Evolutionary conservation across 306 rosid species (phyloP).

Genomic region (Quercus glauca): DNA sequence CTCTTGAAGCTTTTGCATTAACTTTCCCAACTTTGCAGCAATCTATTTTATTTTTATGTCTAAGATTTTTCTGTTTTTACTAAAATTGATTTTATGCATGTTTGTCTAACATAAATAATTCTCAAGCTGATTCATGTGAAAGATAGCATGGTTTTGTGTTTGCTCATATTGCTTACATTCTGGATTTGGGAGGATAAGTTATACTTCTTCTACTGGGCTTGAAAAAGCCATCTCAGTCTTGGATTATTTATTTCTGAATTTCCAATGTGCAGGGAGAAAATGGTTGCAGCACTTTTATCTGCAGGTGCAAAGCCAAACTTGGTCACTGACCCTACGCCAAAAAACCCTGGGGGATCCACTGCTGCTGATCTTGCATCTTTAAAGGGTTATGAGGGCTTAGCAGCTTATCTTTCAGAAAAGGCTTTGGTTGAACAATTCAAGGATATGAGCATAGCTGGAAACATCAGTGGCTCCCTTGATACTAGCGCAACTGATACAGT

Average conservation of each 20-base stretch:
- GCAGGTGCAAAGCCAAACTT: conserved; percentile 89
- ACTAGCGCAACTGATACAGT: conserved; percentile 34
- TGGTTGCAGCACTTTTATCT: conserved; percentile 75
- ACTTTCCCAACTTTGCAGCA: not conserved
- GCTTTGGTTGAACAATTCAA: conserved; percentile 74
- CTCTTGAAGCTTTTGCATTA: not conserved
- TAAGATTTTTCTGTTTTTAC: not conserved
- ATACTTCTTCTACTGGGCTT: not conserved
- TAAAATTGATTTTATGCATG: conserved; percentile 19
- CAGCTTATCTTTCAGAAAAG: conserved; percentile 95
- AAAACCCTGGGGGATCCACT: conserved; percentile 70
- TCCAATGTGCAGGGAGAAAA: conserved; percentile 67
- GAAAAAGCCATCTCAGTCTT: not conserved
- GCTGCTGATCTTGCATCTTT: conserved; percentile 78
- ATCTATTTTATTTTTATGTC: not conserved
- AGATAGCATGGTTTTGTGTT: not conserved
- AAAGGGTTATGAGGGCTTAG: conserved; percentile 73
- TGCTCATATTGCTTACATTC: not conserved
- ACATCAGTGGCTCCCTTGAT: conserved; percentile 72
- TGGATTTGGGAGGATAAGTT: not conserved
- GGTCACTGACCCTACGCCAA: conserved; percentile 86
- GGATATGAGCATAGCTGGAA: conserved; percentile 87
- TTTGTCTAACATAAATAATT: not conserved
- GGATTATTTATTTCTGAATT: not conserved
- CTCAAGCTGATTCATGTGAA: not conserved